Percentiles rank a stretch among this genome's conserved stretches.
phyloP scores from a whole-genome alignment of 176 grass and related monocot species.

The Triticum turgidum region DNA sequence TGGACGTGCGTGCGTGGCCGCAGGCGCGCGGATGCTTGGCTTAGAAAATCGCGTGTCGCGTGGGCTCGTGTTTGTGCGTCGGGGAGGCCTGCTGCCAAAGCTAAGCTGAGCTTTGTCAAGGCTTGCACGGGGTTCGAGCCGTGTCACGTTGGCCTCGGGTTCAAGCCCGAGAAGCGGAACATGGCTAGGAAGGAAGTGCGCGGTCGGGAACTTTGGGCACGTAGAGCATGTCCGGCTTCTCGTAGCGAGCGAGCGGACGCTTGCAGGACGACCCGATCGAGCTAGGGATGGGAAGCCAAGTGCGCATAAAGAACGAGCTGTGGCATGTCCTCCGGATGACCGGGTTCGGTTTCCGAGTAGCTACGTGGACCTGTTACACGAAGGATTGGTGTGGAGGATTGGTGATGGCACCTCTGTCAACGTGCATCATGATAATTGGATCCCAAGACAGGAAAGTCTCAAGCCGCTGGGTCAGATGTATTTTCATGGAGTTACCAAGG shows the following conservation, averaged over 20 bases:
- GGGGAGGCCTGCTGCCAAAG: too few relatives aligned
- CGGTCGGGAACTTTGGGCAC: not conserved
- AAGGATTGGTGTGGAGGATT: too few relatives aligned
- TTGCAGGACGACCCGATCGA: not conserved
- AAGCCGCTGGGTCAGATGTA: too few relatives aligned
- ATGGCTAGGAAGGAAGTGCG: not conserved
- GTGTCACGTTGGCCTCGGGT: constrained; percentile 8
- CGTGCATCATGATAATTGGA: too few relatives aligned
- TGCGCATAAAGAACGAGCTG: not conserved
- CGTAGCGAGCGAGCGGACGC: not conserved
- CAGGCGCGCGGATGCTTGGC: not conserved
- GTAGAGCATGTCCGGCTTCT: not conserved
- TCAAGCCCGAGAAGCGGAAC: not conserved
- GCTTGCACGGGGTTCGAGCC: not conserved
- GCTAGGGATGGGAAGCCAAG: not conserved
- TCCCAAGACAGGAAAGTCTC: too few relatives aligned
- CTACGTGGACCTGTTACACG: not conserved
- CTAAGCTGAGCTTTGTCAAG: too few relatives aligned
- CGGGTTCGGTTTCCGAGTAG: not conserved
- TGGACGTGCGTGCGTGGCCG: not conserved
- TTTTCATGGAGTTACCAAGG: too few relatives aligned
- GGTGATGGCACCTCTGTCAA: too few relatives aligned
- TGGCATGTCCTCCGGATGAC: not conserved
- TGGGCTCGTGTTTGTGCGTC: not conserved
- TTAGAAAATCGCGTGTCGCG: not conserved